Evolutionary conservation across 805 yeast species (phyloP).

Genomic region (Soucietia sequanensis): DNA sequence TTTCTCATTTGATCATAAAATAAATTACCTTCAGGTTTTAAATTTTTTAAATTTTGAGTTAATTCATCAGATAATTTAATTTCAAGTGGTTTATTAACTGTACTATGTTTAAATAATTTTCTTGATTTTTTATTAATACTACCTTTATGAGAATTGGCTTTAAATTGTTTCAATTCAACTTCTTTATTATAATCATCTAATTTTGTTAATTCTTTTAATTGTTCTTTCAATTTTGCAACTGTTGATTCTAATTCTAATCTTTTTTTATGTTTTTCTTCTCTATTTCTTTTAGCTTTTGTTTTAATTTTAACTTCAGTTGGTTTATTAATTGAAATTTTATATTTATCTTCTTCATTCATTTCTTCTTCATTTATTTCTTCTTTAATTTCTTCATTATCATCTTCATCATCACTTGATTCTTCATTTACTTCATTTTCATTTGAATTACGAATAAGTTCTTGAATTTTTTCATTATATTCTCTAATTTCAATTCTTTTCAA

Average conservation of each 20-base stretch:
- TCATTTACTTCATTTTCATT: conserved; percentile 55
- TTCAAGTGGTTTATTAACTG: conserved; percentile 50
- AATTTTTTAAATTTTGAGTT: conserved; percentile 75
- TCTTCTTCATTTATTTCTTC: conserved; percentile 29
- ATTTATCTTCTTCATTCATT: conserved; percentile 28
- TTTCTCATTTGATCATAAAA: conserved; percentile 78
- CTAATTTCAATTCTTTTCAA: conserved; percentile 58
- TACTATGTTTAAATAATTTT: conserved; percentile 43
- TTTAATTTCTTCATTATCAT: conserved; percentile 39
- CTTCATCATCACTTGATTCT: conserved; percentile 35
- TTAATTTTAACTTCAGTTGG: conserved; percentile 69
- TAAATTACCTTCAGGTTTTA: conserved; percentile 89
- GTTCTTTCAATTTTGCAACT: conserved; percentile 57
- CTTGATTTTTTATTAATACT: conserved; percentile 26
- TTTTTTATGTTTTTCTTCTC: conserved; percentile 60
- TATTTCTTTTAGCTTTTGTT: conserved; percentile 76
- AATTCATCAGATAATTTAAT: conserved; percentile 88
- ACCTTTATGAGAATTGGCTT: conserved; percentile 22
- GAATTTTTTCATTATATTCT: conserved; percentile 63
- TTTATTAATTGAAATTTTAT: conserved; percentile 65
- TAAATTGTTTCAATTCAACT: conserved; percentile 26
- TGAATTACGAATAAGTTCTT: conserved; percentile 59
- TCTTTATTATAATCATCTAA: conserved; percentile 22
- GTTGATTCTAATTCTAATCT: conserved; percentile 53
- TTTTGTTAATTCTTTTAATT: conserved; percentile 57